A percentile compares a stretch with the other conserved stretches of the same genome.
Evolutionary conservation across 495 filamentous ascomycete species (phyloP).

Genomic region (Xylaria curta): DNA sequence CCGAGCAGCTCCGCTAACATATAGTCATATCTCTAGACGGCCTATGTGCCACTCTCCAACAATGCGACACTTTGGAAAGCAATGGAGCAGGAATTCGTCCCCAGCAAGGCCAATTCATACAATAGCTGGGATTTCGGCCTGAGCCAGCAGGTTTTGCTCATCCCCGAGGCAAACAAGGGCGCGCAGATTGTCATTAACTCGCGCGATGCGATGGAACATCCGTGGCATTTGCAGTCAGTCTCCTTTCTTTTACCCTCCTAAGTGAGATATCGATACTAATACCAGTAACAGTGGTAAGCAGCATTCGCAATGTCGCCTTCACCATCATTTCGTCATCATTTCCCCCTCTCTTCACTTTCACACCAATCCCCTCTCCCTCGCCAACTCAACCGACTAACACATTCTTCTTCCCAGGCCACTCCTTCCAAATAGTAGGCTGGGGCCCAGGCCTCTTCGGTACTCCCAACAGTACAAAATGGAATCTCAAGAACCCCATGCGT

Average conservation of each 20-base stretch:
- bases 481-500: slow-evolving; percentile 41
- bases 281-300: slow-evolving; percentile 13
- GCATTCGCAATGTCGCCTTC: no score
- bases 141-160: slow-evolving; percentile 41
- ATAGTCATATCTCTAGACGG: slow-evolving; percentile 30
- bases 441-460: slow-evolving; percentile 36
- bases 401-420: slow-evolving; percentile 36
- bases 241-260: neutral
- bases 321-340: no score
- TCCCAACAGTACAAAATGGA: slow-evolving; percentile 28
- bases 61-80: slow-evolving; percentile 43
- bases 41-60: slow-evolving; percentile 34
- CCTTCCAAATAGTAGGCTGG: slow-evolving; percentile 45
- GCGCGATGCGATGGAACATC: slow-evolving; percentile 60
- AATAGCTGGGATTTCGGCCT: slow-evolving; percentile 44
- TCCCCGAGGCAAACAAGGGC: slow-evolving; percentile 68
- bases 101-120: slow-evolving; percentile 36
- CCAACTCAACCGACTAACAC: neutral
- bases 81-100: slow-evolving; percentile 37
- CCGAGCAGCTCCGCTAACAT: neutral
- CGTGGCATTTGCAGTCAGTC: slow-evolving; percentile 44
- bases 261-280: slow-evolving; percentile 24
- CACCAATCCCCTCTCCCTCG: neutral
- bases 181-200: slow-evolving; percentile 72
- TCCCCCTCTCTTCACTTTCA: neutral